Base-by-base conservation (phyloP, 345 rosid genomes). In the Citrus hindsii region DNA sequence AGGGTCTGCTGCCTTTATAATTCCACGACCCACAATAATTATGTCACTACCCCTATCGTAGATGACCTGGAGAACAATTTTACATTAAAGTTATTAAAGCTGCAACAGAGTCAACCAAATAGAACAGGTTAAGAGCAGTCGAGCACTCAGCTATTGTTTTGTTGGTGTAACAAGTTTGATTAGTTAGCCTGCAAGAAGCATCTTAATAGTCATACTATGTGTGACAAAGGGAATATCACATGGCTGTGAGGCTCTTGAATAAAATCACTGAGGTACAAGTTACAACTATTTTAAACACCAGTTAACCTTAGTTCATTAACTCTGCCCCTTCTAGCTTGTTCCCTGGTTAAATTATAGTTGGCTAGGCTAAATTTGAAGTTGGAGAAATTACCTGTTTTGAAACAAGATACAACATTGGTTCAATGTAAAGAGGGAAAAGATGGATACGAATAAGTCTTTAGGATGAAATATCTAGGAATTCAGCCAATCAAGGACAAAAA, bases 1-100 rank as follows among this genome's bases (percentile, higher is more conserved):
- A 73, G 99, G 97, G 53, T 94, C 82, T 24, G 86, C 83, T 2
- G 98, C 99, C 88, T 88, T 96, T 55, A 92, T 92, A 81, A 94
- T 96, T 82, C 99, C 98, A 6, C 98, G 90, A n/a, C 99, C 99
- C 16, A 96, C 97, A 8, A 96, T 96, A 69, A 96, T 92, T 25
- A 96, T 92, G 82, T 96, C 99, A 28, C 98, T 96, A 37, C 97
- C 98, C 76, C 98, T 84, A 81, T 94, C 97, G 53, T 80, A 79
- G 63, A 96, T 91, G 64, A 92, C 99, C 99, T 89, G 82, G 32
- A 86, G 48, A 51, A 81, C 48, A 66, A 60, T 71, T 63, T 14
- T 19, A 46, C 30, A 14, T 27, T 9, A 62, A 12, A 33, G 46
- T 37, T 21, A 40, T 4, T 32, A 48, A 69, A 71, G 30, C 21